Percentiles rank a stretch among this genome's conserved stretches.
Conservation (phyloP, 1,284 basidiomycete genomes). For the Ustilago bromivora region DNA sequence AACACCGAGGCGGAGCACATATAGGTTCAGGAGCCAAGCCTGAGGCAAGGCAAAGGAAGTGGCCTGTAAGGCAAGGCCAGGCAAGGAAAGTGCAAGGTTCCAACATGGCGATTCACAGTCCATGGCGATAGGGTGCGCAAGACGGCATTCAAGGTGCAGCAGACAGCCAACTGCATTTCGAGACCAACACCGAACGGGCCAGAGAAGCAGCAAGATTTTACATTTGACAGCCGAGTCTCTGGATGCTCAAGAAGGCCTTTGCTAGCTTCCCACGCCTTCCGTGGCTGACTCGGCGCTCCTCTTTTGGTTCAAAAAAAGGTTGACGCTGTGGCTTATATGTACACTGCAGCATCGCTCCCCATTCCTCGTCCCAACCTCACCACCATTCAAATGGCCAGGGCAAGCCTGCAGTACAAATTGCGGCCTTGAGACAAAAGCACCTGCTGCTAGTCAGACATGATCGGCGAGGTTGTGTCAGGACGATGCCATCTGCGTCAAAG, state of each 20-base stretch:
- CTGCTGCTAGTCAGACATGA: background rate
- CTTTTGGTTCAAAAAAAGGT: background rate
- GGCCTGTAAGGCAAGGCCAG: background rate
- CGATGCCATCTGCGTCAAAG: background rate
- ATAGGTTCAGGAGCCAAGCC: background rate
- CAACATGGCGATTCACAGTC: background rate
- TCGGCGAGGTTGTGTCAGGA: background rate
- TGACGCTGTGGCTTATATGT: background rate
- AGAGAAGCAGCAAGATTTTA: background rate
- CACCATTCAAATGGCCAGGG: background rate
- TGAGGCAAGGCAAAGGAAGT: background rate
- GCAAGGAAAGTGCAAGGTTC: background rate
- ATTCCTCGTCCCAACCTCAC: background rate
- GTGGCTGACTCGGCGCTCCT: slow-evolving; percentile 1
- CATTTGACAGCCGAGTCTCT: slow-evolving; percentile 1
- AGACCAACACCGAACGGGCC: slow-evolving; percentile 28
- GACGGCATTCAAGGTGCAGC: slow-evolving; percentile 1
- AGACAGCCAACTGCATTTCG: slow-evolving; percentile 32
- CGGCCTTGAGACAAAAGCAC: background rate
- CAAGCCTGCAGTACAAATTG: background rate
- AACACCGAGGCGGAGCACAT: slow-evolving; percentile 6
- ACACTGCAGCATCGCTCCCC: background rate
- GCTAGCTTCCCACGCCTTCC: slow-evolving; percentile 14
- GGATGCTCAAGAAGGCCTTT: background rate
- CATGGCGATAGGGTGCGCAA: slow-evolving; percentile 1